Conservation (phyloP, 2,329 filamentous ascomycete genomes). For the Aspergillus hiratsukae region DNA sequence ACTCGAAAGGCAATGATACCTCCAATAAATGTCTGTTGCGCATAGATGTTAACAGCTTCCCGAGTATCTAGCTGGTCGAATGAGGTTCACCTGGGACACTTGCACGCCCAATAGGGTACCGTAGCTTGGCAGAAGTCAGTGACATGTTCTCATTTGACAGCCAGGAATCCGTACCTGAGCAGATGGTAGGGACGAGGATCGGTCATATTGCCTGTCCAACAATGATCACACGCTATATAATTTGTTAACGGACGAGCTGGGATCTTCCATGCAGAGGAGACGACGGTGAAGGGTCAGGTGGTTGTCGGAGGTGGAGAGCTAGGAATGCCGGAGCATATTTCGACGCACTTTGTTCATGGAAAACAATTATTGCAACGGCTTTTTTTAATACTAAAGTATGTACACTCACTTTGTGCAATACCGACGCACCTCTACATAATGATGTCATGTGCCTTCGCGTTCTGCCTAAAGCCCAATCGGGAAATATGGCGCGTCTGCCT, state of each 20-base stretch:
- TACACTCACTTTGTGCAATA: constrained; percentile 4
- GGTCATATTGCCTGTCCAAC: constrained; percentile 17
- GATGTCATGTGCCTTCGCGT: constrained; percentile 41
- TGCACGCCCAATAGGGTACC: constrained; percentile 82
- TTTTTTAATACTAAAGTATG: neutral
- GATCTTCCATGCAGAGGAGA: neutral
- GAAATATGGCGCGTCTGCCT: constrained; percentile 44
- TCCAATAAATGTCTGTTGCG: constrained; percentile 63
- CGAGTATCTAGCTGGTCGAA: neutral
- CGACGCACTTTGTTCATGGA: neutral
- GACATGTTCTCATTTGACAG: neutral
- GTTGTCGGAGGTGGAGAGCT: neutral
- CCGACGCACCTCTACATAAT: constrained; percentile 11
- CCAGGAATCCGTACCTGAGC: constrained; percentile 21
- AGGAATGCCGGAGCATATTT: neutral
- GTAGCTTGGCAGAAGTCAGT: constrained; percentile 54
- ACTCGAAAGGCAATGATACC: constrained; percentile 72
- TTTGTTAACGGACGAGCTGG: neutral
- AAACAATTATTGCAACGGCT: constrained; percentile 9
- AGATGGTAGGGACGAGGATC: constrained; percentile 34
- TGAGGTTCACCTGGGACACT: constrained; percentile 67
- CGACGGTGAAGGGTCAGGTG: neutral
- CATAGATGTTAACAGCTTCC: neutral
- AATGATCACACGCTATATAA: constrained; percentile 1
- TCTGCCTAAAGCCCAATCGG: constrained; percentile 25